Evolutionary conservation across 176 grass and related monocot genomes (phyloP).

Genomic region (Carex cristatella): DNA sequence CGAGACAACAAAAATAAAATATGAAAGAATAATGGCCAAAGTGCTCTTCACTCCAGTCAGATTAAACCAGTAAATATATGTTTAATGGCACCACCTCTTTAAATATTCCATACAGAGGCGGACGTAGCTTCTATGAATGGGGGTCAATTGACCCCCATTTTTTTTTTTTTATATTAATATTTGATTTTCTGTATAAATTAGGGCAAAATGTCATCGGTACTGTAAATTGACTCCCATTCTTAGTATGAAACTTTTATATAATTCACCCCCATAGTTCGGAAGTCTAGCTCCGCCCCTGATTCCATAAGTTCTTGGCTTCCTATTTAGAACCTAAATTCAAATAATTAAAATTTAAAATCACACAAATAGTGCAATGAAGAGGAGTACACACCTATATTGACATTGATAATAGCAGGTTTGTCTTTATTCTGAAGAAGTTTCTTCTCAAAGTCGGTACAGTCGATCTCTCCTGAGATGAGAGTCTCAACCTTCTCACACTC

Average conservation of each 20-base stretch:
- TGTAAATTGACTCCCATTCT: no score
- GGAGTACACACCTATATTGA: conserved; percentile 51
- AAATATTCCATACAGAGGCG: not conserved
- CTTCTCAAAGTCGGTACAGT: conserved; percentile 50
- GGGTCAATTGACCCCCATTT: no score
- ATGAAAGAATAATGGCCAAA: not conserved
- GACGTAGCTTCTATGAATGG: no score
- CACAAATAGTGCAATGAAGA: not conserved
- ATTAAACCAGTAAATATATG: not conserved
- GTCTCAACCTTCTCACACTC: conserved; percentile 75
- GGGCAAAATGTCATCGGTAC: no score
- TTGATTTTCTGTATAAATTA: no score
- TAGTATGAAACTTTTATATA: no score
- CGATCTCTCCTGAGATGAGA: conserved; percentile 70
- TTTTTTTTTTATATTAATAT: no score
- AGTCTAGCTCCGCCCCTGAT: not conserved
- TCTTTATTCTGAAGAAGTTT: conserved; percentile 54
- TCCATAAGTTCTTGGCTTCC: not conserved
- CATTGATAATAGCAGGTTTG: conserved; percentile 83
- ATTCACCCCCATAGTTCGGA: no score
- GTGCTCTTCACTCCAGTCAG: not conserved
- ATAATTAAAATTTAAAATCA: not conserved
- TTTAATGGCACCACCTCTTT: not conserved
- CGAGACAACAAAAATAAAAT: not conserved
- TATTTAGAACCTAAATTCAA: not conserved